These are phyloP conservation scores for Thozetella sp. DNA, from an alignment of 495 filamentous ascomycete genomes.

Conservation along the genomic window DNA sequence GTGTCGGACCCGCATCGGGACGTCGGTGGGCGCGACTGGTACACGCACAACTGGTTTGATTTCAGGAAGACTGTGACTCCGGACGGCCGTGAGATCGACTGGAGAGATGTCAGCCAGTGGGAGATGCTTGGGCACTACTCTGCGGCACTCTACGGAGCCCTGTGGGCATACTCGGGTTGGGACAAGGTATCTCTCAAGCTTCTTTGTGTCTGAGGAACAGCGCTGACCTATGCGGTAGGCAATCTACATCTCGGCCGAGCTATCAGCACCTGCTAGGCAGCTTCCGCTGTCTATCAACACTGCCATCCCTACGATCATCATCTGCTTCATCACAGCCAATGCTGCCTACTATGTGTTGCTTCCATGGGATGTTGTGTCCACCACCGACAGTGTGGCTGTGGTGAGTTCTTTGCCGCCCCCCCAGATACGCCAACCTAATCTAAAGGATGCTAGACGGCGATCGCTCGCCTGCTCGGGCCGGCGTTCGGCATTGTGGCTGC, in stretches of 20 bases:
- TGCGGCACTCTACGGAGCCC: slow-evolving; percentile 52
- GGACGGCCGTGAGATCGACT: slow-evolving; percentile 50
- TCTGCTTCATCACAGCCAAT: slow-evolving; percentile 56
- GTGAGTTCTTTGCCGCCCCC: slow-evolving; percentile 30
- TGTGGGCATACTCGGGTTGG: slow-evolving; percentile 64
- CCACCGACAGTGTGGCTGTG: slow-evolving; percentile 56
- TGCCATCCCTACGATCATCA: slow-evolving; percentile 53
- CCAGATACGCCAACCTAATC: neutral
- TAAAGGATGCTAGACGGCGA: slow-evolving; percentile 43
- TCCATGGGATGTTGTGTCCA: slow-evolving; percentile 53
- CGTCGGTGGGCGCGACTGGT: slow-evolving; percentile 52
- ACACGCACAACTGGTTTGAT: slow-evolving; percentile 50
- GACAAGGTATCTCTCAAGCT: slow-evolving; percentile 46
- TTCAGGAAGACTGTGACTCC: slow-evolving; percentile 39
- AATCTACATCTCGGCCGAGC: slow-evolving; percentile 56
- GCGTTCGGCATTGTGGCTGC: slow-evolving; percentile 47
- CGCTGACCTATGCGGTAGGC: slow-evolving; percentile 30
- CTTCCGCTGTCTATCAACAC: slow-evolving; percentile 58
- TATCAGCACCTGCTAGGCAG: slow-evolving; percentile 47
- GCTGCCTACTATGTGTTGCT: slow-evolving; percentile 57
- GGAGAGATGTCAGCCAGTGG: slow-evolving; percentile 45
- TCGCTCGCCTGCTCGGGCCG: slow-evolving; percentile 49
- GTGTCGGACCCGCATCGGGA: slow-evolving; percentile 25
- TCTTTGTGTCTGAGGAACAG: neutral
- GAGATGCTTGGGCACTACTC: slow-evolving; percentile 53